Evolutionary conservation across 768 basidiomycete species (phyloP).

Genomic region (Leccinum variicolor): DNA sequence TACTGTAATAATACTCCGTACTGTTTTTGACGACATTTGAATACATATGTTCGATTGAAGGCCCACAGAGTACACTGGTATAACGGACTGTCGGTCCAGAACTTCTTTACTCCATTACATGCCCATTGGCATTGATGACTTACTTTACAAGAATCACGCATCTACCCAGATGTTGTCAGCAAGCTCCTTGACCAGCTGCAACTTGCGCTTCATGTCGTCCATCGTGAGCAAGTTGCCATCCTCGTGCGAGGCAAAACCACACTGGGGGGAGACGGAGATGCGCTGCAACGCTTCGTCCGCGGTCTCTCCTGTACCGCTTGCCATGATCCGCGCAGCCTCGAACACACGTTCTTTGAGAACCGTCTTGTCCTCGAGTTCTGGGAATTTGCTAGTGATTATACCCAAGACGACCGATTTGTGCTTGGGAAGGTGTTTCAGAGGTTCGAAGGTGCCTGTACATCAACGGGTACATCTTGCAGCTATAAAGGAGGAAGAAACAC

Average conservation of each 20-base stretch:
- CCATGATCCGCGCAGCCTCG: background rate
- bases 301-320: background rate
- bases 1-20: no score
- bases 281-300: background rate
- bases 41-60: no score
- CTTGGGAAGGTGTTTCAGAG: background rate
- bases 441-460: constrained; percentile 24
- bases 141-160: background rate
- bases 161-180: background rate
- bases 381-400: background rate
- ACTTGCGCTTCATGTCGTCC: background rate
- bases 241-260: background rate
- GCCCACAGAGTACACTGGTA: no score
- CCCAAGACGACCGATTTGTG: background rate
- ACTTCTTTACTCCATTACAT: background rate
- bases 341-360: background rate
- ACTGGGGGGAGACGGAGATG: background rate
- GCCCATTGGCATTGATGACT: background rate
- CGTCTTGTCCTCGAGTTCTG: background rate
- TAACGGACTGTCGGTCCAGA: background rate
- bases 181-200: background rate
- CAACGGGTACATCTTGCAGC: background rate
- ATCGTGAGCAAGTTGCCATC: background rate
- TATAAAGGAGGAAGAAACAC: background rate
- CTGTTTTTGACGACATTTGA: no score